phyloP scores from a whole-genome alignment of 805 yeast genomes.

The Yarrowia sp. region DNA sequence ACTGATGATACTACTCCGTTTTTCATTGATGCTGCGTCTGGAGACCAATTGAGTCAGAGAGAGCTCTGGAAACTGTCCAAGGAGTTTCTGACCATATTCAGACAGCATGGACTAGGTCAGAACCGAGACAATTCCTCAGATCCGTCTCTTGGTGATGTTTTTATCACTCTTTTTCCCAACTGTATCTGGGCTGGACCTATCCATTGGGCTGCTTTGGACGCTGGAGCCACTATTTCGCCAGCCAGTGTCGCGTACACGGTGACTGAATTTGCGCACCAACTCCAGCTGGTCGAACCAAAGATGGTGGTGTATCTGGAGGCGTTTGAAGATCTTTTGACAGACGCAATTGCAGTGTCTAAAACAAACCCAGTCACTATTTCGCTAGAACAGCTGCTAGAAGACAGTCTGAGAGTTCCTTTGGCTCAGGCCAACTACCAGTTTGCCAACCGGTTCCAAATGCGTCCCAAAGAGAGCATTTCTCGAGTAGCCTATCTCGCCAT shows the following conservation, averaged over 20 bases:
- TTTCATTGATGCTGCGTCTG: background rate
- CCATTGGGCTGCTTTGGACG: constrained; percentile 10
- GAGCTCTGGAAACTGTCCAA: constrained; percentile 9
- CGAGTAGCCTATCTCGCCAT: constrained; percentile 35
- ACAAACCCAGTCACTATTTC: background rate
- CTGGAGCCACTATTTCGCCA: constrained; percentile 3
- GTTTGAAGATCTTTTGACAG: background rate
- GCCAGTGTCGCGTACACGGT: background rate
- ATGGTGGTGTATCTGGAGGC: background rate
- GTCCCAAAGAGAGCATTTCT: background rate
- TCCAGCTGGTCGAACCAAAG: background rate
- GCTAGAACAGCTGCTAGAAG: background rate
- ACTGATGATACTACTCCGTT: background rate
- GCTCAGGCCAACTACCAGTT: background rate
- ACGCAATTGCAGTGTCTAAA: background rate
- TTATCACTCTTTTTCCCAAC: constrained; percentile 8
- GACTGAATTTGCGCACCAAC: background rate
- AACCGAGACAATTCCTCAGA: background rate
- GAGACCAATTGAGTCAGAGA: background rate
- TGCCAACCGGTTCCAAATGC: background rate
- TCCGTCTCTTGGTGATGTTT: background rate
- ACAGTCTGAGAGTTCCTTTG: background rate
- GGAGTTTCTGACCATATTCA: background rate
- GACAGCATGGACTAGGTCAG: background rate
- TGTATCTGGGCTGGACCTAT: background rate